Conservation (phyloP, 2,329 filamentous ascomycete species). For the Phyllosticta citriasiana region DNA sequence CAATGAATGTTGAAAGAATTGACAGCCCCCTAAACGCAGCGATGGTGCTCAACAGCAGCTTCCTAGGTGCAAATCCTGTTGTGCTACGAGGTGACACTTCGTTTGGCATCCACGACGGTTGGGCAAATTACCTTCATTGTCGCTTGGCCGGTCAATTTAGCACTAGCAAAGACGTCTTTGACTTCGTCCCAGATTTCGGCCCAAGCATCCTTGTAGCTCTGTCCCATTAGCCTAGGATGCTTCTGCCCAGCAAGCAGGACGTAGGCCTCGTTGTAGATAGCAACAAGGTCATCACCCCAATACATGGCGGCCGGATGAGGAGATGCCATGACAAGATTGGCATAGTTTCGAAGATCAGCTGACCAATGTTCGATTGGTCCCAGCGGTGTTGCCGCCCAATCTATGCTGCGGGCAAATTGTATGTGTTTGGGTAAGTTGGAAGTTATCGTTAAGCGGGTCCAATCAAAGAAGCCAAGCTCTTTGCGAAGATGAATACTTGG, state of each 20-base stretch:
- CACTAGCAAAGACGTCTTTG: slow-evolving; percentile 56
- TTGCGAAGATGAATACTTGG: slow-evolving; percentile 14
- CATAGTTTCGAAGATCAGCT: slow-evolving; percentile 63
- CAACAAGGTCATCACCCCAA: slow-evolving; percentile 61
- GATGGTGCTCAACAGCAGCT: too few species aligned
- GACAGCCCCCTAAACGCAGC: too few species aligned
- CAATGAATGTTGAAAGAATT: too few species aligned
- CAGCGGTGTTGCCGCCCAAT: slow-evolving; percentile 64
- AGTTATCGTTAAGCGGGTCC: slow-evolving; percentile 61
- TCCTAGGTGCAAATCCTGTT: too few species aligned
- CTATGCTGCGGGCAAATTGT: slow-evolving; percentile 57
- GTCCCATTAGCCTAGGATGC: slow-evolving; percentile 67
- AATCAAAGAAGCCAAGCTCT: slow-evolving; percentile 59
- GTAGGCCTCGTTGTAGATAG: slow-evolving; percentile 65
- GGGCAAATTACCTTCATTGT: slow-evolving; percentile 53
- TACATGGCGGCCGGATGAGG: slow-evolving; percentile 59
- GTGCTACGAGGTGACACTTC: background rate
- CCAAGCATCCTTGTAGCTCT: slow-evolving; percentile 59
- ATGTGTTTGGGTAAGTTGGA: slow-evolving; percentile 60
- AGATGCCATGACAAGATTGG: slow-evolving; percentile 63
- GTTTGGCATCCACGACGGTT: too few species aligned
- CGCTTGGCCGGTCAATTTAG: slow-evolving; percentile 60
- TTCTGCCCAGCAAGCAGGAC: slow-evolving; percentile 65
- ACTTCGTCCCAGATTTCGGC: slow-evolving; percentile 65
- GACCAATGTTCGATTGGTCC: slow-evolving; percentile 69